Evolutionary conservation across 2,329 filamentous ascomycete genomes (phyloP), one percentile per base, ranked within the genome.

Genomic region (Fusarium xylarioides): DNA sequence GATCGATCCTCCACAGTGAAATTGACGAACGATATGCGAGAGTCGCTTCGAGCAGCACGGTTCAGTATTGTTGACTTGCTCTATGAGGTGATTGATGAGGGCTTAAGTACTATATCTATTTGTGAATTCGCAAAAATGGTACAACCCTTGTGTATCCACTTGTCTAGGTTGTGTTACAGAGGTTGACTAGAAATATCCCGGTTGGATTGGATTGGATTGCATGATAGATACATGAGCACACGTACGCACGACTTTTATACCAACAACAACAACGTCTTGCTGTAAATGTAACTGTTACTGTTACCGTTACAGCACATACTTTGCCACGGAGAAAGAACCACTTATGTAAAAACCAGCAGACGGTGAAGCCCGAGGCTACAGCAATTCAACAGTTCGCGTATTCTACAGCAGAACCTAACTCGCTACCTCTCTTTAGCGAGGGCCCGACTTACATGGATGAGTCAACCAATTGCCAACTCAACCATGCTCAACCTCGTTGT

Each of bases 1-100:
- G 61, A 63, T 60, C 54, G 61, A 63, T 46, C 56, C 56, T 62
- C 56, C 56, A 62, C 62, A 52, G 38, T 32, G 21, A 15, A 58
- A 58, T 32, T 43, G 38, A 43, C 52, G 65, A 69, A 38, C 63
- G 66, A 69, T 69, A 65, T 69, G 58, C 66, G 66, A 69, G 47
- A 70, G 54, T 68, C 65, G 65, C 54, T 68, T 68, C 46, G 21
- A 10, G 37, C 64, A 65, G 66, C 58, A 69, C 66, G 66, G 66
- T 65, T 69, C 59, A 70, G 44, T 64, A 44, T 19, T 30, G 57
- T 46, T 69, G 66, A 70, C 52, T 35, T 68, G 66, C 65, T 67
- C 35, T 16, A 42, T 47, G 34, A 67, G 56, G 46, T 37, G 63
- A 61, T 21, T 37, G 63, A 61, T 21, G 15, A 42, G 37, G 53